Conservation (phyloP, 345 rosid species). For the Theobroma cacao region DNA sequence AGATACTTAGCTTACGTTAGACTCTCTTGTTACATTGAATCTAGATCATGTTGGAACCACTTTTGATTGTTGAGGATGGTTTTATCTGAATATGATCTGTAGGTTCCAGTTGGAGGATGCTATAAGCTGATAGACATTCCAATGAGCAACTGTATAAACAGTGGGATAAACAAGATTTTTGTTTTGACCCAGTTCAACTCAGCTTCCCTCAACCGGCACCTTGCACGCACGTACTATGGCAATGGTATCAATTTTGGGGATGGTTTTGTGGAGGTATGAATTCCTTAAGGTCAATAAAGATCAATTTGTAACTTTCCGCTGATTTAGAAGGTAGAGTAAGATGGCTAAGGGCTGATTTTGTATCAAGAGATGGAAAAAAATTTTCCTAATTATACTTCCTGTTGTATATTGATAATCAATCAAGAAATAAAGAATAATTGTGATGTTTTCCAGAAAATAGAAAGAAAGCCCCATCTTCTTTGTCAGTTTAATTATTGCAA, state of each 20-base stretch:
- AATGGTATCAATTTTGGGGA: conserved; percentile 93
- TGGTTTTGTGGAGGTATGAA: conserved; percentile 89
- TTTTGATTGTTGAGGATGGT: neutral
- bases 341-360: neutral
- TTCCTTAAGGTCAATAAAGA: neutral
- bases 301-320: neutral
- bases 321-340: neutral
- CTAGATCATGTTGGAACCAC: neutral
- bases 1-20: neutral
- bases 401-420: neutral
- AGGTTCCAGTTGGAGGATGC: conserved; percentile 98
- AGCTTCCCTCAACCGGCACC: conserved; percentile 88
- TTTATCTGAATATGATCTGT: conserved; percentile 20
- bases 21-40: neutral
- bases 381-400: neutral
- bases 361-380: neutral
- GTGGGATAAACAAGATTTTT: conserved; percentile 89
- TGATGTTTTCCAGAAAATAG: neutral
- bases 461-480: neutral
- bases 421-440: neutral
- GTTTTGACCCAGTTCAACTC: conserved; percentile 95
- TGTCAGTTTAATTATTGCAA: neutral
- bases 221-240: conserved; percentile 87
- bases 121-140: conserved; percentile 91
- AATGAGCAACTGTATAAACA: conserved; percentile 97